These are phyloP conservation scores for Capsicum baccatum DNA, from an alignment of 257 asterid species.

Conservation along the genomic window DNA sequence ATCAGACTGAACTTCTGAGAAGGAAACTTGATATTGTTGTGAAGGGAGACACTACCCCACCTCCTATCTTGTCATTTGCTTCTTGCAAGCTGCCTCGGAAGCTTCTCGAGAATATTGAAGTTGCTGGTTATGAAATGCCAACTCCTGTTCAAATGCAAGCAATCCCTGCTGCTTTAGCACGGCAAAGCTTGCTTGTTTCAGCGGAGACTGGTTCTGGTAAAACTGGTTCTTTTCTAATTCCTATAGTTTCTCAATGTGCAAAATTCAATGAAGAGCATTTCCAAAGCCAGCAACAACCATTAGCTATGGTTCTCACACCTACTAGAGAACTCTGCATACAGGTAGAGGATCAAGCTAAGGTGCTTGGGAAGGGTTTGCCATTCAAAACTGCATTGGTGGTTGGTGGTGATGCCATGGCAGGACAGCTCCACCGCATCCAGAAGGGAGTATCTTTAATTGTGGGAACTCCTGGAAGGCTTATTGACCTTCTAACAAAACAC, in stretches of 20 bases:
- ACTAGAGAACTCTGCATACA: slow-evolving; percentile 93
- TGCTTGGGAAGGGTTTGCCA: slow-evolving; percentile 87
- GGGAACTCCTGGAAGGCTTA: slow-evolving; percentile 90
- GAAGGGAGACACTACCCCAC: slow-evolving; percentile 58
- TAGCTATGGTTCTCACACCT: slow-evolving; percentile 81
- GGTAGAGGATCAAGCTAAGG: slow-evolving; percentile 93
- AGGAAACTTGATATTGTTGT: slow-evolving; percentile 67
- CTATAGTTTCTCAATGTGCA: slow-evolving; percentile 63
- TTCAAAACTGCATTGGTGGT: slow-evolving; percentile 90
- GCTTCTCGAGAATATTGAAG: slow-evolving; percentile 78
- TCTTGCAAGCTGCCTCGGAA: slow-evolving; percentile 74
- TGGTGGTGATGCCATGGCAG: slow-evolving; percentile 94
- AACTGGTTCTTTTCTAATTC: slow-evolving; percentile 83
- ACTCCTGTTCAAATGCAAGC: slow-evolving; percentile 99
- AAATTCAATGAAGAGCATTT: slow-evolving; percentile 39
- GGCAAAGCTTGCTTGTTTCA: slow-evolving; percentile 79
- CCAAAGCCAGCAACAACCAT: slow-evolving; percentile 59
- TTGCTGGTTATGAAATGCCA: slow-evolving; percentile 84
- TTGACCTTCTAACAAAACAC: slow-evolving; percentile 81
- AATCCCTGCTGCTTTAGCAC: slow-evolving; percentile 72
- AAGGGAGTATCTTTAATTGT: slow-evolving; percentile 88
- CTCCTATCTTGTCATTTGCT: slow-evolving; percentile 72
- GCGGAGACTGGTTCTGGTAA: slow-evolving; percentile 98
- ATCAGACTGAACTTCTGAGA: slow-evolving; percentile 58
- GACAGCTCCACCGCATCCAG: slow-evolving; percentile 78